Percentiles rank a stretch among this genome's conserved stretches.
These are phyloP conservation scores for Penicillium roqueforti DNA, from an alignment of 495 filamentous ascomycete species.

Conservation along the genomic window DNA sequence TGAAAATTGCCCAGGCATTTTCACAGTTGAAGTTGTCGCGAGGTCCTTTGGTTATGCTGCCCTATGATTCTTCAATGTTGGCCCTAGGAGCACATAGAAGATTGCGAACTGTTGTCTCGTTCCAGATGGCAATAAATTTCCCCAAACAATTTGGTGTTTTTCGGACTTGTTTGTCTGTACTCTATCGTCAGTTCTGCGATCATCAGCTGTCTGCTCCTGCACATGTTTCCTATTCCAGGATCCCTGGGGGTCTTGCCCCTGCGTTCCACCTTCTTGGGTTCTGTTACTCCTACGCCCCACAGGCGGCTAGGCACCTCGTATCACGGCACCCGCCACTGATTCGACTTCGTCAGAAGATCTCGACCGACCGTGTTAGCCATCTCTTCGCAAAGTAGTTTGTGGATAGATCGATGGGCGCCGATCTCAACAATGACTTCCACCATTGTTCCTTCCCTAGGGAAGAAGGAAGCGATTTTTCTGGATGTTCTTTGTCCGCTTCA, in stretches of 20 bases:
- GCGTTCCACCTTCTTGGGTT: slow-evolving; percentile 31
- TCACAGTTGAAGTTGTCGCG: slow-evolving; percentile 37
- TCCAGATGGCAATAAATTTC: slow-evolving; percentile 32
- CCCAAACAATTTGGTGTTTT: slow-evolving; percentile 24
- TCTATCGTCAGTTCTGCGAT: slow-evolving; percentile 22
- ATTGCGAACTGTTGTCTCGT: slow-evolving; percentile 39
- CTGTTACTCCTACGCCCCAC: slow-evolving; percentile 22
- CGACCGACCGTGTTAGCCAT: slow-evolving; percentile 75
- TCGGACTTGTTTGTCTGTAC: slow-evolving; percentile 15
- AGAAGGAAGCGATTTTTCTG: slow-evolving; percentile 66
- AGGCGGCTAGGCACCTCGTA: slow-evolving; percentile 40
- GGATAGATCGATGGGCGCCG: slow-evolving; percentile 66
- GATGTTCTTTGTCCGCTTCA: slow-evolving; percentile 78
- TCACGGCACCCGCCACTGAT: slow-evolving; percentile 53
- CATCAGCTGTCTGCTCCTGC: slow-evolving; percentile 35
- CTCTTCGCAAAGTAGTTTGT: slow-evolving; percentile 52
- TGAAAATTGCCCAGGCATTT: slow-evolving; percentile 28
- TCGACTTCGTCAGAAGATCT: slow-evolving; percentile 43
- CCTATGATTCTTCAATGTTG: slow-evolving; percentile 26
- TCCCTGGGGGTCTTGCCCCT: slow-evolving; percentile 43
- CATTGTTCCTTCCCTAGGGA: slow-evolving; percentile 34
- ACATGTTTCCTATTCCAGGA: slow-evolving; percentile 38
- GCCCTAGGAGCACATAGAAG: slow-evolving; percentile 17
- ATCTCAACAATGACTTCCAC: slow-evolving; percentile 31
- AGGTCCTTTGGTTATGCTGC: slow-evolving; percentile 36